Evolutionary conservation across 345 rosid species (phyloP).

Genomic region (Rhizophora apiculata): DNA sequence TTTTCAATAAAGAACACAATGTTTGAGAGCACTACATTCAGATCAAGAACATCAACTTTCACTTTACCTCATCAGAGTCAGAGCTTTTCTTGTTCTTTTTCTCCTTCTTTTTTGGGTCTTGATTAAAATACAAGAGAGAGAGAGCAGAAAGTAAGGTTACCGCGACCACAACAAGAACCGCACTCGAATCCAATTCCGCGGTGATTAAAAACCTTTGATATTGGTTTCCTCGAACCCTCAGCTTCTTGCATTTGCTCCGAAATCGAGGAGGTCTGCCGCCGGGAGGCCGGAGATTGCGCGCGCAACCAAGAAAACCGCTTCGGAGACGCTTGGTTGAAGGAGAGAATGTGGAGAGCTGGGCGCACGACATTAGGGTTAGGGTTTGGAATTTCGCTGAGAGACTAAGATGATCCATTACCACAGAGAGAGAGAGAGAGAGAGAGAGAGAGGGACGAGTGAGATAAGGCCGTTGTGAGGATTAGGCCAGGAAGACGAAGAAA

Average conservation of each 20-base stretch:
- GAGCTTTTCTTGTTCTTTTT: not conserved
- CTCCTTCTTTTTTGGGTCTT: not conserved
- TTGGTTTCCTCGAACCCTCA: constrained; percentile 18
- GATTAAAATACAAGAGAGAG: constrained; percentile 49
- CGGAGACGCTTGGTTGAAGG: constrained; percentile 22
- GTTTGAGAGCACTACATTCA: not conserved
- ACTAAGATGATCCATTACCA: constrained; percentile 47
- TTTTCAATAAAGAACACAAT: too few species aligned
- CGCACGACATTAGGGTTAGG: constrained; percentile 30
- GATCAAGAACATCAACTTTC: not conserved
- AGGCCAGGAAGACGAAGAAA: too few species aligned
- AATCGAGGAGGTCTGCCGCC: constrained; percentile 19
- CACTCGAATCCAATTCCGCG: constrained; percentile 50
- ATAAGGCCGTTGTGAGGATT: too few species aligned
- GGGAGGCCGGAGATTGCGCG: constrained; percentile 47
- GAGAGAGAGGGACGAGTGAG: constrained; percentile 9
- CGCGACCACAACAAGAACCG: constrained; percentile 48
- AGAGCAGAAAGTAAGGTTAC: constrained; percentile 59
- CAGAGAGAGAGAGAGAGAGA: constrained; percentile 20
- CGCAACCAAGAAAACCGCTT: constrained; percentile 50
- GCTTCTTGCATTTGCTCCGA: constrained; percentile 28
- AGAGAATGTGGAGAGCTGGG: constrained; percentile 27
- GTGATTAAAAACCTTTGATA: constrained; percentile 41
- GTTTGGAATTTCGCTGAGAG: constrained; percentile 31
- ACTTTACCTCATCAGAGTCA: constrained; percentile 27